A percentile compares a stretch with the other conserved stretches of the same genome.
Conservation (phyloP, 108 stramenopile species). For the Nannochloropsis gaditana region DNA sequence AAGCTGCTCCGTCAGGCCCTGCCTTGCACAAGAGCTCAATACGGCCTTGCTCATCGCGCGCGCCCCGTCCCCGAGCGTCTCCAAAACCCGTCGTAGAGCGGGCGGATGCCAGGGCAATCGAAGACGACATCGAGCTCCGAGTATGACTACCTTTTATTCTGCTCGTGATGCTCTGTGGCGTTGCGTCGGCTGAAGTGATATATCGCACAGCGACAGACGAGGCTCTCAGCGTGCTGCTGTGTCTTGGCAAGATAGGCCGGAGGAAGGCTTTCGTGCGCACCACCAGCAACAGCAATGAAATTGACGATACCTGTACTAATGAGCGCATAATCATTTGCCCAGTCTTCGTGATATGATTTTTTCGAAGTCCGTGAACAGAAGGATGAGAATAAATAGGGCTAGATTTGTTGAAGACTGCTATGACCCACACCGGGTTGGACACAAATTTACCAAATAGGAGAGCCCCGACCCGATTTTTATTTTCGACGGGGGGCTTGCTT, state of each 20-base stretch:
- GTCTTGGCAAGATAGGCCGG: neutral
- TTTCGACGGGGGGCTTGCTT: no score
- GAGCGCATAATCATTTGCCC: neutral
- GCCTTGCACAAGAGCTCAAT: conserved; percentile 50
- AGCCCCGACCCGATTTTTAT: no score
- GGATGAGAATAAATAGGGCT: no score
- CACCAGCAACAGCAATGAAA: neutral
- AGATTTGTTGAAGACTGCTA: no score
- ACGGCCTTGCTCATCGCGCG: conserved; percentile 34
- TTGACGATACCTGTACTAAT: neutral
- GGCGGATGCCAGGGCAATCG: neutral
- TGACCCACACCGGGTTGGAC: no score
- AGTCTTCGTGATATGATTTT: neutral
- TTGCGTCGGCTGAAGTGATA: no score
- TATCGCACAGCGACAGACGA: no score
- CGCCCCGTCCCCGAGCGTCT: conserved; percentile 25
- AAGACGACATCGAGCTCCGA: neutral
- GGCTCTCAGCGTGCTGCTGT: neutral
- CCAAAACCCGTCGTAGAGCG: conserved; percentile 21
- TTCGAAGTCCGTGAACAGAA: no score
- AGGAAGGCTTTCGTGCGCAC: neutral
- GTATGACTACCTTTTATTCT: no score
- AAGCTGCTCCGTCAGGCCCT: conserved; percentile 27
- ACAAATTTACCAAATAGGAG: no score
- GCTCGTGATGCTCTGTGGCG: no score